Conservation (phyloP, 2,329 filamentous ascomycete genomes). For the Penicillium sp. region DNA sequence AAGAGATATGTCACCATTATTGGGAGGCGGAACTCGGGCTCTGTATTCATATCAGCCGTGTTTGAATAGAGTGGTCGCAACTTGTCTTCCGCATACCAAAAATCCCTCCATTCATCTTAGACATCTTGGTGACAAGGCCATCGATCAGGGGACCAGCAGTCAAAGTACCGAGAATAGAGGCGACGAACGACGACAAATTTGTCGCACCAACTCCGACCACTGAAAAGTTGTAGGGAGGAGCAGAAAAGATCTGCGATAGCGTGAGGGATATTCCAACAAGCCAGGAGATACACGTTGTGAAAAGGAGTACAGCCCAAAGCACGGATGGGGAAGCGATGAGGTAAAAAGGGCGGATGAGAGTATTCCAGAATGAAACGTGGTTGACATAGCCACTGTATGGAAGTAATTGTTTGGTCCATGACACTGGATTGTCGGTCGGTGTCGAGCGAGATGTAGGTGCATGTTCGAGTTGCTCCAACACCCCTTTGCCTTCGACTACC, state of each 20-base stretch:
- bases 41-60: conserved; percentile 13
- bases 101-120: conserved; percentile 40
- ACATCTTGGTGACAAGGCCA: conserved; percentile 38
- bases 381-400: conserved; percentile 47
- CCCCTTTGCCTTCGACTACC: conserved; percentile 23
- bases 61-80: background rate
- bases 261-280: conserved; percentile 35
- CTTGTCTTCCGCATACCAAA: conserved; percentile 27
- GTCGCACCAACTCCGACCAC: conserved; percentile 40
- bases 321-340: conserved; percentile 43
- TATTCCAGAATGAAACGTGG: conserved; percentile 42
- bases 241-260: conserved; percentile 43
- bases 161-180: conserved; percentile 37
- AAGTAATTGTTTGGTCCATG: conserved; percentile 35
- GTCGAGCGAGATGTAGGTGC: conserved; percentile 13
- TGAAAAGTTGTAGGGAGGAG: conserved; percentile 43
- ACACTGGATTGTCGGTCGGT: conserved; percentile 22
- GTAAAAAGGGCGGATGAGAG: conserved; percentile 41
- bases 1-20: conserved; percentile 41
- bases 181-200: conserved; percentile 40
- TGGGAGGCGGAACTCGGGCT: conserved; percentile 47
- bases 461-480: conserved; percentile 28
- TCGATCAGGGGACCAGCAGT: conserved; percentile 41
- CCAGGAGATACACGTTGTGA: conserved; percentile 44
- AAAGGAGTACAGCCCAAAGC: conserved; percentile 45